Percentiles rank a stretch among this genome's conserved stretches.
phyloP scores from a whole-genome alignment of 176 grass and related monocot species.

The Chrysopogon serrulatus region DNA sequence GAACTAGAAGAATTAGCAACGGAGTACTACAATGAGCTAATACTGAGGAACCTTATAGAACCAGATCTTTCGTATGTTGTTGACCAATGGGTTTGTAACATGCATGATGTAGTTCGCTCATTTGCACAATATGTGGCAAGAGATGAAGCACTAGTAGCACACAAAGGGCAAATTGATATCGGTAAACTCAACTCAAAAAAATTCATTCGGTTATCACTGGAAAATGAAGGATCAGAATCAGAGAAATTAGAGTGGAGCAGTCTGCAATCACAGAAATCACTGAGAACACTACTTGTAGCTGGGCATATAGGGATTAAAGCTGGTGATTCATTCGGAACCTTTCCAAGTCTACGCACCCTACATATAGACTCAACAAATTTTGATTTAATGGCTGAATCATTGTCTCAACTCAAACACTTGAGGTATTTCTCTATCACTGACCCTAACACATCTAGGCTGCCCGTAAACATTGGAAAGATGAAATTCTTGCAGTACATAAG shows the following conservation, averaged over 20 bases:
- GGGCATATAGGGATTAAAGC: not conserved
- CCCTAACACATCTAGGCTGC: not conserved
- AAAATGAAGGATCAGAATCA: not conserved
- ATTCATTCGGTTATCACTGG: not conserved
- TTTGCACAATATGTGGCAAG: slow-evolving; percentile 24
- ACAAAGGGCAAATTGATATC: not conserved
- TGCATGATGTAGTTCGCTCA: slow-evolving; percentile 32
- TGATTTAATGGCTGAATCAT: not conserved
- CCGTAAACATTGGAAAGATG: too few relatives aligned
- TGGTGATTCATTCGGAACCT: not conserved
- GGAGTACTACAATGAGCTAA: slow-evolving; percentile 3
- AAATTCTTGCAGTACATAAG: slow-evolving; percentile 19
- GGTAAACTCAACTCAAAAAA: not conserved
- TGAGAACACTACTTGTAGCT: slow-evolving; percentile 3
- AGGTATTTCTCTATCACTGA: not conserved
- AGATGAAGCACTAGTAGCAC: not conserved
- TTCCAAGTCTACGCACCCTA: not conserved
- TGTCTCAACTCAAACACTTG: slow-evolving; percentile 16
- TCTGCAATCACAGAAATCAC: too few relatives aligned
- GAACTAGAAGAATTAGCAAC: not conserved
- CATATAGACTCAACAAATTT: not conserved
- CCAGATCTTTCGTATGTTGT: rapidly evolving
- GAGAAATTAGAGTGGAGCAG: not conserved
- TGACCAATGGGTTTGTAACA: not conserved
- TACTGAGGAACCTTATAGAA: slow-evolving; percentile 27